Evolutionary conservation across 2,329 filamentous ascomycete genomes (phyloP).

Genomic region (Trichocomaceae sp.): DNA sequence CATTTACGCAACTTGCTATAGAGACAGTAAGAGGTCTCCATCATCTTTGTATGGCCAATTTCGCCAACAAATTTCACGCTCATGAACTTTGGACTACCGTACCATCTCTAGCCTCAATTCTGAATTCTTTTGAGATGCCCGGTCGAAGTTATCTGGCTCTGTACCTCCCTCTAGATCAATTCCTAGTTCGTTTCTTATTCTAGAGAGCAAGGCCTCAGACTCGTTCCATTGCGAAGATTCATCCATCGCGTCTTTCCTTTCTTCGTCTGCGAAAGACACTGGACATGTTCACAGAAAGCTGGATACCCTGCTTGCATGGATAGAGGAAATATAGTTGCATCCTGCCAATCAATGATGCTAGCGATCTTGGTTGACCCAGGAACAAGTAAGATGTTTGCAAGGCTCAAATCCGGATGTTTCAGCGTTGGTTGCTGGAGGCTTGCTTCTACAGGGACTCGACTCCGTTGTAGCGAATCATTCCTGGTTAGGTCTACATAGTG

Average conservation of each 20-base stretch:
- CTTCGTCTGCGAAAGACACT: conserved; percentile 19
- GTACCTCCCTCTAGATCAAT: conserved; percentile 24
- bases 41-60: conserved; percentile 24
- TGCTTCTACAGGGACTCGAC: conserved; percentile 14
- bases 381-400: conserved; percentile 22
- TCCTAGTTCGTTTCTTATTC: conserved; percentile 18
- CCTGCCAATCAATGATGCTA: conserved; percentile 26
- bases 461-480: no score
- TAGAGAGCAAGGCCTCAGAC: conserved; percentile 19
- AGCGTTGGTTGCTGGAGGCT: conserved; percentile 17
- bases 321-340: conserved; percentile 20
- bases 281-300: conserved; percentile 17
- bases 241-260: conserved; percentile 17
- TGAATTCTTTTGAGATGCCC: conserved; percentile 16
- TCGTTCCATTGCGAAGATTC: conserved; percentile 24
- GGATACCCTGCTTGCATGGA: conserved; percentile 21
- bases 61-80: conserved; percentile 20
- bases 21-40: conserved; percentile 13
- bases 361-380: conserved; percentile 21
- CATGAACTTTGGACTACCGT: conserved; percentile 16
- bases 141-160: conserved; percentile 21
- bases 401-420: conserved; percentile 24
- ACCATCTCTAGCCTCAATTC: conserved; percentile 21
- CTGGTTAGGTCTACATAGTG: no score
- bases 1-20: no score